A percentile compares a stretch with the other conserved stretches of the same genome.
phyloP scores from a whole-genome alignment of 805 yeast genomes.

The Dipodascus albidus region DNA sequence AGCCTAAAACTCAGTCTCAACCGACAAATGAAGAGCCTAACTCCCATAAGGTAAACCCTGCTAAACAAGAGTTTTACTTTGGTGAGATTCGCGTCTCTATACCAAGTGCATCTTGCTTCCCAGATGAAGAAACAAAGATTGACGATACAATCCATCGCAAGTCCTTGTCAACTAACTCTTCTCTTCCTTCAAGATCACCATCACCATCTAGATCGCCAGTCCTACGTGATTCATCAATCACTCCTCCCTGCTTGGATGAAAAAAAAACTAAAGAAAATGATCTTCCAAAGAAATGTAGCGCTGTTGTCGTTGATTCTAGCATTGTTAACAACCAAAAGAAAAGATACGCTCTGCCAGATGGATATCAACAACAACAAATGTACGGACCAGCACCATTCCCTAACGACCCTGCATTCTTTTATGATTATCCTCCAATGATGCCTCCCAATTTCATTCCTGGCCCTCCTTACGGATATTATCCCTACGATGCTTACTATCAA shows the following conservation, averaged over 20 bases:
- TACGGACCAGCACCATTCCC: constrained; percentile 1
- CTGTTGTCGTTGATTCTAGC: neutral
- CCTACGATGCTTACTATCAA: neutral
- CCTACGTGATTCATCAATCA: neutral
- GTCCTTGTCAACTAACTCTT: neutral
- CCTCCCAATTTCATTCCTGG: neutral
- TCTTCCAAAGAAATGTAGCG: neutral
- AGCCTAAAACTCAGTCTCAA: no score
- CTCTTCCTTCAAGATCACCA: neutral
- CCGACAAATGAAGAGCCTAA: no score
- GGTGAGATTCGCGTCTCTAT: neutral
- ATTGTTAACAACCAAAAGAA: neutral
- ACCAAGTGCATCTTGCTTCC: neutral
- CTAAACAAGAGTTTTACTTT: neutral
- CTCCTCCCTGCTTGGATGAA: neutral
- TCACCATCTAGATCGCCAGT: neutral
- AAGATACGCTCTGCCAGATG: neutral
- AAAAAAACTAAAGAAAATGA: neutral
- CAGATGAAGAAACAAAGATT: neutral
- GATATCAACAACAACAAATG: neutral
- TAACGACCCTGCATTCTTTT: constrained; percentile 2
- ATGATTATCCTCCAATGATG: constrained; percentile 1
- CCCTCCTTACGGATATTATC: neutral
- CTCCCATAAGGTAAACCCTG: neutral
- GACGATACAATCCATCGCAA: neutral